phyloP scores from a whole-genome alignment of 2,329 filamentous ascomycete species.

The Stagonosporopsis vannaccii region DNA sequence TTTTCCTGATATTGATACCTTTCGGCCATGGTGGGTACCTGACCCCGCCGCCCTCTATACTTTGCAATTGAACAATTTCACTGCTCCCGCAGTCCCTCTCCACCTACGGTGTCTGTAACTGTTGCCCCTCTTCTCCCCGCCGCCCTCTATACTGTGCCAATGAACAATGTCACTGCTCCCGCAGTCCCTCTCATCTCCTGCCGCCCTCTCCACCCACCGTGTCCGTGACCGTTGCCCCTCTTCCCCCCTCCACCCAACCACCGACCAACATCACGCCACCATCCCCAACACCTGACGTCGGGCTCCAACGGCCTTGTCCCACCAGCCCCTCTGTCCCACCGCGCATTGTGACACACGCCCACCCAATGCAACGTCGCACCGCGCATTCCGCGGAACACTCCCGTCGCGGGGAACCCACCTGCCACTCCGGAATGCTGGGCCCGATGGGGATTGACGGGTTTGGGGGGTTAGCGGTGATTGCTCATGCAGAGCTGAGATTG shows the following conservation, averaged over 20 bases:
- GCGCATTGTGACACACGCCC: background rate
- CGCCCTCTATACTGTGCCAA: no score
- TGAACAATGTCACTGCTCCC: no score
- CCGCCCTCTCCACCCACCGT: background rate
- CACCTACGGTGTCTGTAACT: no score
- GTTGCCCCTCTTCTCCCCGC: background rate
- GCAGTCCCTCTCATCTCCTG: background rate
- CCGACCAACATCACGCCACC: background rate
- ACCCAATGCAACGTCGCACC: constrained; percentile 8
- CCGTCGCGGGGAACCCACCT: background rate
- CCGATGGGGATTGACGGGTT: no score
- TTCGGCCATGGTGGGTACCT: background rate
- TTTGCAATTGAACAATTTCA: background rate
- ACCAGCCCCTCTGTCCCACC: constrained; percentile 1
- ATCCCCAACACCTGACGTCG: background rate
- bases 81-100: background rate
- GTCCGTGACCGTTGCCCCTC: no score
- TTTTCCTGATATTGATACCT: background rate
- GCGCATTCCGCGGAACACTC: constrained; percentile 2
- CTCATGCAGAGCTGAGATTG: no score
- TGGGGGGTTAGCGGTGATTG: no score
- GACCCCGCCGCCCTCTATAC: background rate
- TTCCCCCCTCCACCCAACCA: background rate
- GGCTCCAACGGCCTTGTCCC: constrained; percentile 4
- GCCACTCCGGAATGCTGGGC: background rate